Evolutionary conservation across 2,329 filamentous ascomycete genomes (phyloP).

Genomic region (Teratosphaeria destructans): DNA sequence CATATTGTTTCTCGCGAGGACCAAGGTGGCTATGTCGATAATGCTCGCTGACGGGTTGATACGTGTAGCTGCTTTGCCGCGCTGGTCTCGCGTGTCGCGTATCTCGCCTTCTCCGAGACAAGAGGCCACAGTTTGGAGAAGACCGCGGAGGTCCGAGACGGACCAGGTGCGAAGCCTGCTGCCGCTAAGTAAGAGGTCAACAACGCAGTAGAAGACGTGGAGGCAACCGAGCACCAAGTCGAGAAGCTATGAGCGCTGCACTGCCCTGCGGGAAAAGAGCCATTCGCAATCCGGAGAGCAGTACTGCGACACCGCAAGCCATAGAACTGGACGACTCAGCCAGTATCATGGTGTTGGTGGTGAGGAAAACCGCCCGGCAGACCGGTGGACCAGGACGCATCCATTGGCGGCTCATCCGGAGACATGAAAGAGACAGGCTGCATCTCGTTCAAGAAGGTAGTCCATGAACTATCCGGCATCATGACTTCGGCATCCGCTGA

Average conservation of each 20-base stretch:
- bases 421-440: background rate
- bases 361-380: background rate
- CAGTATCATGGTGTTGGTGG: background rate
- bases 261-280: no score
- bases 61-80: slow-evolving; percentile 12
- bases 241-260: slow-evolving; percentile 2
- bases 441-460: slow-evolving; percentile 6
- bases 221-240: slow-evolving; percentile 12
- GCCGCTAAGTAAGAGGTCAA: slow-evolving; percentile 6
- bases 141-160: slow-evolving; percentile 35
- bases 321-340: background rate
- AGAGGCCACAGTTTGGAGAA: slow-evolving; percentile 30
- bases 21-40: background rate
- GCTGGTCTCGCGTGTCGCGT: slow-evolving; percentile 15
- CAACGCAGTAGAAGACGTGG: slow-evolving; percentile 8
- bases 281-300: no score
- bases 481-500: slow-evolving; percentile 12
- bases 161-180: slow-evolving; percentile 6
- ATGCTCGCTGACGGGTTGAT: background rate
- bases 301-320: background rate
- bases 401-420: background rate
- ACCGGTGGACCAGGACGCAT: background rate
- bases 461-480: slow-evolving; percentile 15
- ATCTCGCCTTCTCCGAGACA: slow-evolving; percentile 23
- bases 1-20: slow-evolving; percentile 30